These are phyloP conservation scores for Monilinia aucupariae DNA, from an alignment of 2,329 filamentous ascomycete genomes.

Conservation along the genomic window DNA sequence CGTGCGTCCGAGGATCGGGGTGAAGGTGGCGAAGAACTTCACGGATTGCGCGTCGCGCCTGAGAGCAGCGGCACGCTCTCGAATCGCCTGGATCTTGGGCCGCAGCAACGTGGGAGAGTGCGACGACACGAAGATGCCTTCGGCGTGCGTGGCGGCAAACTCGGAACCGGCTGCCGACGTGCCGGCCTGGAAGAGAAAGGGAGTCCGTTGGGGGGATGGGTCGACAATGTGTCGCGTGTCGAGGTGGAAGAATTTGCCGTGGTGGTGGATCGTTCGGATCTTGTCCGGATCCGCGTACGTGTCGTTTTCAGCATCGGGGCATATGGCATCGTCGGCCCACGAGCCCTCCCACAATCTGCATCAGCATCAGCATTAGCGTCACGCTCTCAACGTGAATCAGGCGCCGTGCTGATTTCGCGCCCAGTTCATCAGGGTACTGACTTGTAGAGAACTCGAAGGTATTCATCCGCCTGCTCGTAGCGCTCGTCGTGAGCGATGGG, in stretches of 20 bases:
- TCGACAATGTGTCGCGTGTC: slow-evolving; percentile 60
- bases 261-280: slow-evolving; percentile 60
- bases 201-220: slow-evolving; percentile 62
- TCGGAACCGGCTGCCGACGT: slow-evolving; percentile 55
- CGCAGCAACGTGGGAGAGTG: slow-evolving; percentile 56
- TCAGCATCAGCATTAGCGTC: not conserved
- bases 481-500: slow-evolving; percentile 59
- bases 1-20: slow-evolving; percentile 58
- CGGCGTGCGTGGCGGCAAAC: slow-evolving; percentile 64
- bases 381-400: not conserved
- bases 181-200: slow-evolving; percentile 64
- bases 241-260: slow-evolving; percentile 57
- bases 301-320: slow-evolving; percentile 30
- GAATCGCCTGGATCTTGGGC: slow-evolving; percentile 32
- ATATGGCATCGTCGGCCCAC: slow-evolving; percentile 18
- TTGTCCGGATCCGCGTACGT: slow-evolving; percentile 48
- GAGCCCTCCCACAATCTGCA: not conserved
- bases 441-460: slow-evolving; percentile 59
- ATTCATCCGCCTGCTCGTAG: slow-evolving; percentile 59
- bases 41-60: slow-evolving; percentile 56
- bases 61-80: slow-evolving; percentile 49
- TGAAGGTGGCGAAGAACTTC: slow-evolving; percentile 62
- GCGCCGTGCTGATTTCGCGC: slow-evolving; percentile 49
- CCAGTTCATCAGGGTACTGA: slow-evolving; percentile 63
- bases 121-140: slow-evolving; percentile 63